Percentiles rank a stretch among this genome's conserved stretches.
These are phyloP conservation scores for Oryza nivara DNA, from an alignment of 176 grass and related monocot species.

Conservation along the genomic window DNA sequence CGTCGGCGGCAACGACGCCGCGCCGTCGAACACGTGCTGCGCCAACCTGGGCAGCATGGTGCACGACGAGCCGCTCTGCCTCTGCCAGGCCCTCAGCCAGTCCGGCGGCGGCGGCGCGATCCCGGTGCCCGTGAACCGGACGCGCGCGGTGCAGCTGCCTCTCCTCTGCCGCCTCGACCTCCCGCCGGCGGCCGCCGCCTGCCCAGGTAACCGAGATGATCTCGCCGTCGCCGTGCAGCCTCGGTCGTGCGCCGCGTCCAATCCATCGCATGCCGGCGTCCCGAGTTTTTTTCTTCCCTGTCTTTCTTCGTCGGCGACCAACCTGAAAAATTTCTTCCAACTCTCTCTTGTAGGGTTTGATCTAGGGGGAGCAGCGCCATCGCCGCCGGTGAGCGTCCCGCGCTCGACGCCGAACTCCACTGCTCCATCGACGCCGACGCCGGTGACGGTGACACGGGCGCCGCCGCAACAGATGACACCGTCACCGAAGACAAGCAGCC, in stretches of 20 bases:
- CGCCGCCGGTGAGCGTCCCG: slow-evolving; percentile 39
- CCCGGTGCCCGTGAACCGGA: slow-evolving; percentile 64
- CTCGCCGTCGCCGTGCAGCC: neutral
- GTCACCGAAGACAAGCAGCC: too few species aligned
- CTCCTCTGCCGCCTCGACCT: slow-evolving; percentile 71
- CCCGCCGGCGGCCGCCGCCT: slow-evolving; percentile 38
- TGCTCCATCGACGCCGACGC: slow-evolving; percentile 27
- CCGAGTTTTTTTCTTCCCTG: neutral
- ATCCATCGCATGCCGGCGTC: too few species aligned
- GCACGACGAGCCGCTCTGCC: slow-evolving; percentile 65
- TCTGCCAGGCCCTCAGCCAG: slow-evolving; percentile 69
- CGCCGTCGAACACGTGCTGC: slow-evolving; percentile 72
- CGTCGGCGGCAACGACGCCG: slow-evolving; percentile 35
- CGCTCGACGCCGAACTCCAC: slow-evolving; percentile 21
- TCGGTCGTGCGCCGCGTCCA: too few species aligned
- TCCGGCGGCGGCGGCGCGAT: slow-evolving; percentile 42
- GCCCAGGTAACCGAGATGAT: slow-evolving; percentile 41
- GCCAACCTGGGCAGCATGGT: slow-evolving; percentile 63
- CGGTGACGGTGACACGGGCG: neutral
- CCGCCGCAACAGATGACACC: too few species aligned
- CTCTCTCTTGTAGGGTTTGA: slow-evolving; percentile 43
- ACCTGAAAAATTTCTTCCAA: neutral
- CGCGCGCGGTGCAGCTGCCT: slow-evolving; percentile 58
- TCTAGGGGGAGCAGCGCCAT: slow-evolving; percentile 22
- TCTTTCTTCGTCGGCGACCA: neutral